Evolutionary conservation across 208 protist genomes (phyloP).

Genomic region (Trypanosoma theileri): DNA sequence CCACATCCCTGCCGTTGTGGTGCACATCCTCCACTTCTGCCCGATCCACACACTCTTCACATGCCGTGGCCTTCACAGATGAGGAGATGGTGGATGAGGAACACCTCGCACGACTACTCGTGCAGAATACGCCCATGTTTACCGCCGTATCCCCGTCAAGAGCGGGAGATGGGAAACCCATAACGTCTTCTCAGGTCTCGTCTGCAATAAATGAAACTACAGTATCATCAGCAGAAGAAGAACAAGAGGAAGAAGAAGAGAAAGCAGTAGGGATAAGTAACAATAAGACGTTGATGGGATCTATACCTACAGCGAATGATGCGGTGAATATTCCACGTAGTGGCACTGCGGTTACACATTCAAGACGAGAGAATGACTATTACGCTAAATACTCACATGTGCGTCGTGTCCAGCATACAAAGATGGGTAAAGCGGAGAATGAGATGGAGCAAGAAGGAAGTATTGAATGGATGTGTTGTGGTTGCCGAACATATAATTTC

Average conservation of each 20-base stretch:
- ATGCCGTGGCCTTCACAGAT: not conserved
- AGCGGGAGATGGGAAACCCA: too few relatives aligned
- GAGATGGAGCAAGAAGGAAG: conserved; percentile 6
- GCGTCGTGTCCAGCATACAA: conserved; percentile 20
- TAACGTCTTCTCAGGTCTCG: not conserved
- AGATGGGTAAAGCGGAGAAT: conserved; percentile 9
- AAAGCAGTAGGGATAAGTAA: not conserved
- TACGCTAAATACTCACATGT: conserved; percentile 42
- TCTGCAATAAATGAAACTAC: not conserved
- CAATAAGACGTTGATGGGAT: too few relatives aligned
- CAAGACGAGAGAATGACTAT: conserved; percentile 33
- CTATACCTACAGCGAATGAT: not conserved
- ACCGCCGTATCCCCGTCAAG: not conserved
- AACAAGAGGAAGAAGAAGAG: not conserved
- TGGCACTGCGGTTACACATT: conserved; percentile 21
- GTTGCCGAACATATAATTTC: conserved; percentile 63
- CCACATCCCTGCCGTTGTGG: too few relatives aligned
- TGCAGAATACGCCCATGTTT: conserved; percentile 34
- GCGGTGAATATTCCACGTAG: not conserved
- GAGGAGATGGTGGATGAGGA: conserved; percentile 40
- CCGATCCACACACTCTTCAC: too few relatives aligned
- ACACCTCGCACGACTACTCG: conserved; percentile 35
- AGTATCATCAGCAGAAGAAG: not conserved
- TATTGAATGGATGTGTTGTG: conserved; percentile 65
- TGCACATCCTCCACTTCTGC: too few relatives aligned